phyloP scores from a whole-genome alignment of 2,329 filamentous ascomycete genomes.

The Penicillium corylophilum region DNA sequence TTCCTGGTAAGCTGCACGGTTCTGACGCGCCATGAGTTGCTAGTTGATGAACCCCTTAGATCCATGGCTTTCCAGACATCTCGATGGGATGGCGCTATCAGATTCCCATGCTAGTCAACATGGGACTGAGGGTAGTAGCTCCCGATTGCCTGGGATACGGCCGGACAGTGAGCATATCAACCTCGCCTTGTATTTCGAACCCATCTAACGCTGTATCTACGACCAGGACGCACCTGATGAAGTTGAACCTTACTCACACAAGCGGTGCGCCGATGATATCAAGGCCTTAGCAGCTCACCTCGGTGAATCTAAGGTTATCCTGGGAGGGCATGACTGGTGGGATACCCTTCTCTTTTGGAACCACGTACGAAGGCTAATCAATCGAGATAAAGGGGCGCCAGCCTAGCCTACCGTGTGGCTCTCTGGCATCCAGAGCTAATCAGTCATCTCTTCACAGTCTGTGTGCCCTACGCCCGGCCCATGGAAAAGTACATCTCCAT shows the following conservation, averaged over 20 bases:
- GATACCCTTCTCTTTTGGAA: background rate
- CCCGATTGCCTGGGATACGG: constrained; percentile 88
- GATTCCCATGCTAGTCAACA: constrained; percentile 70
- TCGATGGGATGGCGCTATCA: constrained; percentile 87
- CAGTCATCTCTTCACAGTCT: constrained; percentile 73
- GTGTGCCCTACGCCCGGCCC: constrained; percentile 70
- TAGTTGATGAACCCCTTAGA: constrained; percentile 32
- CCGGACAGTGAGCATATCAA: constrained; percentile 55
- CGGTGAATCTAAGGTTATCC: constrained; percentile 61
- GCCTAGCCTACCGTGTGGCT: constrained; percentile 70
- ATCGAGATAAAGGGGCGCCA: constrained; percentile 62
- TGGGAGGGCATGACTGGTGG: constrained; percentile 87
- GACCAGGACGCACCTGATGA: constrained; percentile 59
- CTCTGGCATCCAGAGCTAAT: constrained; percentile 73
- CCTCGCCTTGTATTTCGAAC: background rate
- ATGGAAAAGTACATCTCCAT: constrained; percentile 54
- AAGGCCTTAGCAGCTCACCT: constrained; percentile 66
- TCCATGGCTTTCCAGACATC: constrained; percentile 82
- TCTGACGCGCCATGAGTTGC: background rate
- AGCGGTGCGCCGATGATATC: constrained; percentile 72
- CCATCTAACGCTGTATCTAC: constrained; percentile 33
- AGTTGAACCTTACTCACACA: constrained; percentile 65
- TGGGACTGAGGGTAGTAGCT: constrained; percentile 75
- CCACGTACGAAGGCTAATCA: background rate
- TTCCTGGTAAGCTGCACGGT: constrained; percentile 47